Base-by-base conservation (phyloP, 805 yeast species). In the Cephaloascus fragrans region DNA sequence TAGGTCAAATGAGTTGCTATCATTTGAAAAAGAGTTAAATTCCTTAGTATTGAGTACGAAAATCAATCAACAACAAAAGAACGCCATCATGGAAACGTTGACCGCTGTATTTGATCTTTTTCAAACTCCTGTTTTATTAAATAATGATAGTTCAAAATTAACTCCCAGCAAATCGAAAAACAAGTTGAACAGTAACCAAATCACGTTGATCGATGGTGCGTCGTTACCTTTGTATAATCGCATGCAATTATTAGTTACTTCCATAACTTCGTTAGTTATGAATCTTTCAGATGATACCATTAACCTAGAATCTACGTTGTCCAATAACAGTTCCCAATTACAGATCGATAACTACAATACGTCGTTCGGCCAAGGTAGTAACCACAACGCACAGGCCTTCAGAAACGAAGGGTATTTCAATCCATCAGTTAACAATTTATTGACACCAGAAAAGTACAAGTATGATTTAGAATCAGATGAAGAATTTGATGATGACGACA, bases 251-350 rank as follows among this genome's bases (percentile, higher is more conserved):
- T 40, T 59, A 26, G 56, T 64, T 3, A 48, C 52, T 28, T 41
- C 61, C 1, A 39, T 62, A 35, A 56, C 65, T 4, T 50, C 57
- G 6, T 42, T 61, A 37, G 50, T 61, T 12, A 55, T 61, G 52
- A 44, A 48, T 26, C 47, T 18, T 50, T 23, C 28, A 23, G 28
- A 23, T 23, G 28, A 23, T 23, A 23, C 6, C 28, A 23, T 6
- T 23, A 23, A 8, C 28, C n/a, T n/a, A n/a, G n/a, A n/a, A n/a
- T n/a, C n/a, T n/a, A n/a, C n/a, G n/a, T n/a, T n/a, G n/a, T n/a
- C n/a, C n/a, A n/a, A n/a, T n/a, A n/a, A n/a, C n/a, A n/a, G n/a
- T n/a, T n/a, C n/a, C n/a, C n/a, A n/a, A n/a, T n/a, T n/a, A n/a
- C n/a, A n/a, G n/a, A n/a, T n/a, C n/a, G n/a, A n/a, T n/a, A n/a